Evolutionary conservation across 495 filamentous ascomycete genomes (phyloP).

Genomic region (Lindgomyces ingoldianus): DNA sequence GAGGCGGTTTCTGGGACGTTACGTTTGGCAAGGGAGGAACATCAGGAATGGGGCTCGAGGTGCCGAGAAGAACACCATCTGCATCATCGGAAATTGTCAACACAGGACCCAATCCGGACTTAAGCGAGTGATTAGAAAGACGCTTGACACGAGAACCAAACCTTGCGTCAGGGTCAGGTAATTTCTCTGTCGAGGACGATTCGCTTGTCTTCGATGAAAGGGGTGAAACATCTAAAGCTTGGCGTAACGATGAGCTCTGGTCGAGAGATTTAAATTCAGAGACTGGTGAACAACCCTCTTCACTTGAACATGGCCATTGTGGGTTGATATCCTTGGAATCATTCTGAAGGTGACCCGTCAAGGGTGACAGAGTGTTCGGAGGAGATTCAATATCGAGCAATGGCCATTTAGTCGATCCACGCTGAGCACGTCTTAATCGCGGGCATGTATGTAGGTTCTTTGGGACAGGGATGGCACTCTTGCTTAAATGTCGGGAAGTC

Average conservation of each 20-base stretch:
- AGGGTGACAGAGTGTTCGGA: no score
- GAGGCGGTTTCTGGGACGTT: not conserved
- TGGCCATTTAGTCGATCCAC: conserved; percentile 9
- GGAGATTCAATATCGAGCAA: not conserved
- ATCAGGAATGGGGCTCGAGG: not conserved
- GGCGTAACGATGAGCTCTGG: not conserved
- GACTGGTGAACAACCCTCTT: not conserved
- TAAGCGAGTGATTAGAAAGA: conserved; percentile 17
- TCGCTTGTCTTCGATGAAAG: not conserved
- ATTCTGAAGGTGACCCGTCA: no score
- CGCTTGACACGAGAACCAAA: conserved; percentile 21
- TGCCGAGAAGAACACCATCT: conserved; percentile 17
- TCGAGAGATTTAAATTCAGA: no score
- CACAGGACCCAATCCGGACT: conserved; percentile 22
- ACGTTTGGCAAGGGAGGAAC: conserved; percentile 2
- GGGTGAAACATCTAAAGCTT: not conserved
- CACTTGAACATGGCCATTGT: not conserved
- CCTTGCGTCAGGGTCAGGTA: not conserved
- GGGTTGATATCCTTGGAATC: not conserved
- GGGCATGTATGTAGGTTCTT: not conserved
- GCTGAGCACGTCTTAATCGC: not conserved
- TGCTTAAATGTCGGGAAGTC: no score
- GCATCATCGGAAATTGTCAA: conserved; percentile 23
- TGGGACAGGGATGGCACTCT: not conserved
- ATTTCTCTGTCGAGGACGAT: not conserved